Conservation (phyloP, 2,329 filamentous ascomycete genomes). For the Neopestalotiopsis sp. region DNA sequence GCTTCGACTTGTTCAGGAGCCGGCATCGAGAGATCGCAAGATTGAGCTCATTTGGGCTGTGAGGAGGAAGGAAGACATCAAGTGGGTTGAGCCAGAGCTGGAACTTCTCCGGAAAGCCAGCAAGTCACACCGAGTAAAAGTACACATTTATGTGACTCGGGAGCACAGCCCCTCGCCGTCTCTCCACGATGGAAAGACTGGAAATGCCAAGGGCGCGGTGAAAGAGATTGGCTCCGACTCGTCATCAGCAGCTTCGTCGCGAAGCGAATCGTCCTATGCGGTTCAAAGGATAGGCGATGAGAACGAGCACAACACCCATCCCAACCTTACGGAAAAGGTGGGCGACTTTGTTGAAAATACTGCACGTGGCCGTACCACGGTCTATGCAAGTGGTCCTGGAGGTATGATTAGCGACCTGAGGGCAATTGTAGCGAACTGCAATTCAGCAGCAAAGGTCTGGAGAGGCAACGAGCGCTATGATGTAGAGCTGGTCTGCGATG, state of each 20-base stretch:
- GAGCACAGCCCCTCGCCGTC: constrained; percentile 42
- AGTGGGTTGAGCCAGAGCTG: constrained; percentile 66
- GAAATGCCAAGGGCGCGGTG: constrained; percentile 28
- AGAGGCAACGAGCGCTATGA: constrained; percentile 60
- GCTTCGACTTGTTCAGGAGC: constrained; percentile 41
- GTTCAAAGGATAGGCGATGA: constrained; percentile 36
- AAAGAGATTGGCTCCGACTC: constrained; percentile 33
- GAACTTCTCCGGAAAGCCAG: constrained; percentile 49
- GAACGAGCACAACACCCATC: constrained; percentile 42
- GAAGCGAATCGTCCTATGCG: constrained; percentile 31
- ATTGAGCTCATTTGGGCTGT: constrained; percentile 72
- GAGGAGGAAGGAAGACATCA: constrained; percentile 56
- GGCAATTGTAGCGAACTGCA: constrained; percentile 56
- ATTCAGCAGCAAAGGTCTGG: constrained; percentile 61
- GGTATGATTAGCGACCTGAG: constrained; percentile 66
- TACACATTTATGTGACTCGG: constrained; percentile 66
- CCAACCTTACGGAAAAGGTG: constrained; percentile 53
- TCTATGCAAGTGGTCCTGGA: constrained; percentile 66
- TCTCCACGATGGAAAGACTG: constrained; percentile 31
- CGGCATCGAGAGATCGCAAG: constrained; percentile 42
- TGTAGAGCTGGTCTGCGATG: constrained; percentile 64
- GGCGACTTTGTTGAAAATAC: constrained; percentile 53
- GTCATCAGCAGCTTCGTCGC: constrained; percentile 27
- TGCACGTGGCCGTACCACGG: constrained; percentile 54
- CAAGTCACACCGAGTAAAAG: constrained; percentile 47